Conservation (phyloP, 306 rosid species). For the Malus sylvestris region DNA sequence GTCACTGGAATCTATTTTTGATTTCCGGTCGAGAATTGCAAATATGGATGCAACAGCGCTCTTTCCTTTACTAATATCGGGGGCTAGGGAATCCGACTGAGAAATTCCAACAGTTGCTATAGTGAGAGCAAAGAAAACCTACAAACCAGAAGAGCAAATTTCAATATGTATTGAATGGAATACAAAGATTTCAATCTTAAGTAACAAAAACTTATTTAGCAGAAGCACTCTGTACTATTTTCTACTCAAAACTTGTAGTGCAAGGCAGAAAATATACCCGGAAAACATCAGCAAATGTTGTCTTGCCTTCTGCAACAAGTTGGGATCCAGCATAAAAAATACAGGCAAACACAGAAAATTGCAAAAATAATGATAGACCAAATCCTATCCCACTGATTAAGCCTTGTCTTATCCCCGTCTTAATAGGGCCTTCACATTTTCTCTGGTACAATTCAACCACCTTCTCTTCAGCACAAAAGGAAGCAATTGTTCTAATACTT, state of each 20-base stretch:
- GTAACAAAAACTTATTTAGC: neutral
- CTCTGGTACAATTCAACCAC: slow-evolving; percentile 45
- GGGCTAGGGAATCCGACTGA: slow-evolving; percentile 29
- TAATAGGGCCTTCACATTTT: slow-evolving; percentile 53
- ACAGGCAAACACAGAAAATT: slow-evolving; percentile 42
- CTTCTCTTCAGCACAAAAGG: slow-evolving; percentile 84
- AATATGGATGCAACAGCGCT: slow-evolving; percentile 32
- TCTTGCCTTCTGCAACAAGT: slow-evolving; percentile 38
- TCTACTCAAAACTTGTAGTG: neutral
- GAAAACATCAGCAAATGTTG: slow-evolving; percentile 47
- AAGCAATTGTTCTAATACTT: slow-evolving; percentile 69
- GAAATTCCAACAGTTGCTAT: slow-evolving; percentile 34
- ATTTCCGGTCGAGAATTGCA: slow-evolving; percentile 29
- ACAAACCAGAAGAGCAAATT: neutral
- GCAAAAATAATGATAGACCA: slow-evolving; percentile 47
- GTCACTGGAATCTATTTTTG: slow-evolving; percentile 32
- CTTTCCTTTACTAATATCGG: slow-evolving; percentile 36
- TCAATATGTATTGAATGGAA: neutral
- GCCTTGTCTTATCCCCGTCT: slow-evolving; percentile 43
- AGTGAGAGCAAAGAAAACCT: slow-evolving; percentile 51
- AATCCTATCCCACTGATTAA: slow-evolving; percentile 43
- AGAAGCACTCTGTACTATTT: neutral
- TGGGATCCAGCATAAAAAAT: slow-evolving; percentile 56
- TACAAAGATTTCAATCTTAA: neutral
- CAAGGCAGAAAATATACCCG: slow-evolving; percentile 16